Percentiles rank a stretch among this genome's conserved stretches.
phyloP scores from a whole-genome alignment of 1,139 yeast species.

The Kodamaea plutei region DNA sequence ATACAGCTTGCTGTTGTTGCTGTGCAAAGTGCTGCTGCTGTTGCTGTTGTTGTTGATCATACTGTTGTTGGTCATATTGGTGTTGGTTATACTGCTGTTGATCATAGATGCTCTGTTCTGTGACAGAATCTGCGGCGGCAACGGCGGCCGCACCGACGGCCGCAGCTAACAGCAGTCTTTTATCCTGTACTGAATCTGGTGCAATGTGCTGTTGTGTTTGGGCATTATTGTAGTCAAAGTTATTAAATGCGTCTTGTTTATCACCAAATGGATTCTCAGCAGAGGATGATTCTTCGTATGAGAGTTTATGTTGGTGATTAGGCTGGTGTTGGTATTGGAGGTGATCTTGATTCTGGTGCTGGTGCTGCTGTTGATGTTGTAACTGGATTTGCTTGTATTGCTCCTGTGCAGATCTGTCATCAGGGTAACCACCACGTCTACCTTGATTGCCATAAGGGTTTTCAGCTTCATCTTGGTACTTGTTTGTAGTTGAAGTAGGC shows the following conservation, averaged over 20 bases:
- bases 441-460: constrained; percentile 23
- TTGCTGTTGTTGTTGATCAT: constrained; percentile 1
- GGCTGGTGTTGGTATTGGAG: constrained; percentile 1
- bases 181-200: constrained; percentile 12
- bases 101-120: background rate
- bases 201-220: constrained; percentile 16
- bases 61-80: constrained; percentile 1
- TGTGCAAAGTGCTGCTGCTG: constrained; percentile 1
- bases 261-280: constrained; percentile 17
- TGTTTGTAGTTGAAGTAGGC: constrained; percentile 34
- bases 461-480: constrained; percentile 32
- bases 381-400: constrained; percentile 9
- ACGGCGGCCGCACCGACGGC: constrained; percentile 3
- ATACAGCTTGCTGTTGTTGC: constrained; percentile 3
- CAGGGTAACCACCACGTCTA: constrained; percentile 24
- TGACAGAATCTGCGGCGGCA: constrained; percentile 1
- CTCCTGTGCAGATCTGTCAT: constrained; percentile 10
- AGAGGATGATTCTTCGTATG: constrained; percentile 7
- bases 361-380: constrained; percentile 13
- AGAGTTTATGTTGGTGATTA: constrained; percentile 8
- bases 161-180: constrained; percentile 4
- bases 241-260: constrained; percentile 17
- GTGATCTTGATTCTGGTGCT: constrained; percentile 10
- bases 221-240: constrained; percentile 31
- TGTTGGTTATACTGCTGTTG: constrained; percentile 1